A percentile compares a stretch with the other conserved stretches of the same genome.
Evolutionary conservation across 176 grass and related monocot species (phyloP).

Genomic region (Panicum miliaceum): DNA sequence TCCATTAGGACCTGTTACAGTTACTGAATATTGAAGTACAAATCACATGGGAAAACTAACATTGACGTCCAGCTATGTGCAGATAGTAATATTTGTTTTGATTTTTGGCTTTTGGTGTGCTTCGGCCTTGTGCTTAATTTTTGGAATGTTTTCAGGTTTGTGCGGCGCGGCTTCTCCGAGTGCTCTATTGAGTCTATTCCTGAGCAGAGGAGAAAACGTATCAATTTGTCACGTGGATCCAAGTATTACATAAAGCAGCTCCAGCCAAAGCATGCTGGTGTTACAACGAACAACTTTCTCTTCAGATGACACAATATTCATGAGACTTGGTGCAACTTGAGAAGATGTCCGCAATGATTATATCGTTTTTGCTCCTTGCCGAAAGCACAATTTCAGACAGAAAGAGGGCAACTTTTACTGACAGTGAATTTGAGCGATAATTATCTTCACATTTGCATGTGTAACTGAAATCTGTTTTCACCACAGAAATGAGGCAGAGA

Average conservation of each 20-base stretch:
- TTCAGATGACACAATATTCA: slow-evolving; percentile 26
- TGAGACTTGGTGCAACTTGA: slow-evolving; percentile 5
- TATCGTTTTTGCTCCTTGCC: background rate
- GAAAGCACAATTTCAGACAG: background rate
- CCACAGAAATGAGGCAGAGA: background rate
- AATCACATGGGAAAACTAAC: background rate
- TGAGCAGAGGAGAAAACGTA: slow-evolving; percentile 63
- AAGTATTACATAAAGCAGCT: slow-evolving; percentile 90
- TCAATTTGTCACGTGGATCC: slow-evolving; percentile 79
- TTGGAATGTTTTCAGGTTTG: slow-evolving; percentile 71
- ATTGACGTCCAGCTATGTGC: background rate
- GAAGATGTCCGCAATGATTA: background rate
- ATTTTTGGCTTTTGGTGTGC: slow-evolving; percentile 15
- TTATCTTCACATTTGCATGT: background rate
- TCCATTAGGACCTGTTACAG: background rate
- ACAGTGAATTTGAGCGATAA: background rate
- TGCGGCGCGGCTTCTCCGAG: slow-evolving; percentile 72
- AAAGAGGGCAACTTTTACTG: background rate
- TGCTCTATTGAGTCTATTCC: slow-evolving; percentile 84
- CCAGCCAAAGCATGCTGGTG: slow-evolving; percentile 56
- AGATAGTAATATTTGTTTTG: background rate
- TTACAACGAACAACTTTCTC: slow-evolving; percentile 49
- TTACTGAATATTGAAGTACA: slow-evolving; percentile 22
- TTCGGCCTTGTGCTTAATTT: slow-evolving; percentile 25
- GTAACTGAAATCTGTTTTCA: background rate